Conservation (phyloP, 2,329 filamentous ascomycete genomes). For the Talaromyces islandicus region DNA sequence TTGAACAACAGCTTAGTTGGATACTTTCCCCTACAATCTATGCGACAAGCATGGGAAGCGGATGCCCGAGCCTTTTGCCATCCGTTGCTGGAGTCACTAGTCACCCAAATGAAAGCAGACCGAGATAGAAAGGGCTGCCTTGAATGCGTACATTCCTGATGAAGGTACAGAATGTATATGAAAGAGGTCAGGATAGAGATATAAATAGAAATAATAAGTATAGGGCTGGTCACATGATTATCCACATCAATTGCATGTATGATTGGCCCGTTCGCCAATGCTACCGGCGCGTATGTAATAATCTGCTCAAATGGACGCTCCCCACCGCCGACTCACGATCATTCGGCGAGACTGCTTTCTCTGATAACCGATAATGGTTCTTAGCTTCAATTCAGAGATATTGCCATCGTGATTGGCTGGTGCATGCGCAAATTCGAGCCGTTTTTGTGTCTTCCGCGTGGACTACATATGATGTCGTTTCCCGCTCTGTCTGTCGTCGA, state of each 20-base stretch:
- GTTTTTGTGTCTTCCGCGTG: background rate
- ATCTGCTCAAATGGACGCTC: constrained; percentile 12
- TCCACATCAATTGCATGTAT: background rate
- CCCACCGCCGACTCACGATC: background rate
- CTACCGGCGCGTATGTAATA: constrained; percentile 1
- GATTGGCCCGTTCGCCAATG: background rate
- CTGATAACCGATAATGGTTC: background rate
- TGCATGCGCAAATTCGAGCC: background rate
- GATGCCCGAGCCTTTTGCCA: too few relatives aligned
- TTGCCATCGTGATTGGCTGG: background rate
- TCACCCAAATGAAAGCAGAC: too few relatives aligned
- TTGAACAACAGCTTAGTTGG: too few relatives aligned
- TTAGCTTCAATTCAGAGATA: background rate
- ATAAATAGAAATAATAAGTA: background rate
- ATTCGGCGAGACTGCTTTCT: too few relatives aligned
- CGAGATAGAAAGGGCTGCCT: too few relatives aligned
- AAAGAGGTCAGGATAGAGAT: too few relatives aligned
- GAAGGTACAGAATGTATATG: too few relatives aligned
- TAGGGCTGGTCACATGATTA: background rate
- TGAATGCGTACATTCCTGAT: too few relatives aligned
- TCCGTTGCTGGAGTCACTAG: too few relatives aligned
- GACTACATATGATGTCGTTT: background rate
- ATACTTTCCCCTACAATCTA: too few relatives aligned
- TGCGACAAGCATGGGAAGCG: too few relatives aligned
- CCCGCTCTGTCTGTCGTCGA: background rate